Percentiles rank a stretch among this genome's conserved stretches.
Conservation (phyloP, 2,329 filamentous ascomycete species). For the Microdochium bolleyi region DNA sequence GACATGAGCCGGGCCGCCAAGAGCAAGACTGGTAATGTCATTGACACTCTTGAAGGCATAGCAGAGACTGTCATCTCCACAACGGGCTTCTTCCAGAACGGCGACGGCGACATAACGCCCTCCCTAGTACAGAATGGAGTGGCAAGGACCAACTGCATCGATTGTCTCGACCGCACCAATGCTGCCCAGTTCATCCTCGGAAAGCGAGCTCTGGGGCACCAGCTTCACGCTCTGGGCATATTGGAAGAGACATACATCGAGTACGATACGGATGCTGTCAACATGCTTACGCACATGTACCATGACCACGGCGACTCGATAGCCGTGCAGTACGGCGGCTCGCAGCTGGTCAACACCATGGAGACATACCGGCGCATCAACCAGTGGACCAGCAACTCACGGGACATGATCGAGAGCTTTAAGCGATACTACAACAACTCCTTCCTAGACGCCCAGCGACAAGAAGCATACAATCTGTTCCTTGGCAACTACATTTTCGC, state of each 20-base stretch:
- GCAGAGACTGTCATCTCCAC: constrained; percentile 77
- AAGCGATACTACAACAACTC: constrained; percentile 99
- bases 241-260: constrained; percentile 71
- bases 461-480: constrained; percentile 97
- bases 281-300: constrained; percentile 97
- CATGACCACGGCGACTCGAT: constrained; percentile 97
- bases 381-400: constrained; percentile 94
- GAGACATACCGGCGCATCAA: constrained; percentile 98
- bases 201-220: constrained; percentile 85
- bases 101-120: constrained; percentile 58
- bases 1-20: constrained; percentile 98
- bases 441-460: constrained; percentile 92
- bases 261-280: constrained; percentile 93
- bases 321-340: constrained; percentile 94
- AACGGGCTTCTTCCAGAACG: constrained; percentile 94
- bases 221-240: constrained; percentile 85
- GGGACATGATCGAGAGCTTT: constrained; percentile 99
- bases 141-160: constrained; percentile 93
- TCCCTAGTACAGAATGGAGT: constrained; percentile 81
- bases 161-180: constrained; percentile 94
- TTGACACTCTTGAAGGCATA: constrained; percentile 81
- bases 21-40: constrained; percentile 85
- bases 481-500: constrained; percentile 90
- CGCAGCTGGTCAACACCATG: constrained; percentile 98
- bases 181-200: constrained; percentile 97